phyloP scores from a whole-genome alignment of 352 stramenopile genomes.

The Globisporangium nunn region DNA sequence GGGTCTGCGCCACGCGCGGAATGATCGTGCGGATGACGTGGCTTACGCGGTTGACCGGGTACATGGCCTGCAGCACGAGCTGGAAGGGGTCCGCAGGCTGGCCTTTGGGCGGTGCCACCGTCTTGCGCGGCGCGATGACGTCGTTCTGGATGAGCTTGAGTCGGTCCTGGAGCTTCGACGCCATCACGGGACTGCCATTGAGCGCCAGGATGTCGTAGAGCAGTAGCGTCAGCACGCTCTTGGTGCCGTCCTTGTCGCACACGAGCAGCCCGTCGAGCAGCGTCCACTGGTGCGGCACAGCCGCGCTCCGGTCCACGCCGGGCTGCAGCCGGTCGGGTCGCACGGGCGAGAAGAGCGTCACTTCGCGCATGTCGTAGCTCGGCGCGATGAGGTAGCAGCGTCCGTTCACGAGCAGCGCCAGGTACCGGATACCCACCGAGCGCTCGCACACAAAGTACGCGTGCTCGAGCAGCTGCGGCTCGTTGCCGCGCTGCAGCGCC shows the following conservation, averaged over 20 bases:
- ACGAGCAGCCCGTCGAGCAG: conserved; percentile 80
- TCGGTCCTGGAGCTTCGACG: conserved; percentile 78
- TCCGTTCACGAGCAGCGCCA: conserved; percentile 69
- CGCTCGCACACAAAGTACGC: conserved; percentile 83
- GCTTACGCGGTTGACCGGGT: conserved; percentile 63
- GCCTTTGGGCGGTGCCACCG: conserved; percentile 60
- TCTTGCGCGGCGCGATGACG: conserved; percentile 79
- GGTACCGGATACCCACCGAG: conserved; percentile 69
- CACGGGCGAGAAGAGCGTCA: conserved; percentile 69
- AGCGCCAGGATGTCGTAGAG: conserved; percentile 83
- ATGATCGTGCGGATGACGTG: conserved; percentile 77
- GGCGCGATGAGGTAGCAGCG: conserved; percentile 78
- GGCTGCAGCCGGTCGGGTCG: conserved; percentile 70
- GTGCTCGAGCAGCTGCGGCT: conserved; percentile 71
- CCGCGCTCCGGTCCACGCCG: conserved; percentile 57
- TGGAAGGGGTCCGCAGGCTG: conserved; percentile 77
- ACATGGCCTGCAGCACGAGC: conserved; percentile 82
- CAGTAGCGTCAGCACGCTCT: conserved; percentile 67
- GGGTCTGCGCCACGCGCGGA: conserved; percentile 60
- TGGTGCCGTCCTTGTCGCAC: conserved; percentile 69
- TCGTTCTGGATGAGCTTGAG: conserved; percentile 88
- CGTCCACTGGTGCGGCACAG: conserved; percentile 84
- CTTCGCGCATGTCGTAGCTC: conserved; percentile 82
- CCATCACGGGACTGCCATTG: conserved; percentile 78
- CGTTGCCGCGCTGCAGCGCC: conserved; percentile 62